Conservation (phyloP, 345 rosid species). For the Hypericum androsaemum region DNA sequence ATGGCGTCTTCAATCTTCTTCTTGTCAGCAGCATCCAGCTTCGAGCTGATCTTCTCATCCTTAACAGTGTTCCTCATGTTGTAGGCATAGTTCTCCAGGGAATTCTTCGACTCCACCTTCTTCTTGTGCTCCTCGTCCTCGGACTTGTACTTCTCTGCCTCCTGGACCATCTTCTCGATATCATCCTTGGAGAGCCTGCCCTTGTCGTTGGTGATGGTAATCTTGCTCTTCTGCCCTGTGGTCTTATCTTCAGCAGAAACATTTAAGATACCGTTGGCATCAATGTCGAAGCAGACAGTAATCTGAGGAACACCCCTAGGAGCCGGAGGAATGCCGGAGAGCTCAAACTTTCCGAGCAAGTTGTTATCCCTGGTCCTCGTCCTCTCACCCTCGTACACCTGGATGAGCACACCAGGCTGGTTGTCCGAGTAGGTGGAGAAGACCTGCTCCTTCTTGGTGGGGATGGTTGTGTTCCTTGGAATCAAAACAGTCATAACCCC, state of each 20-base stretch:
- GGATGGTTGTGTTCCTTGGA: slow-evolving; percentile 4
- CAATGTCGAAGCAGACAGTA: slow-evolving; percentile 4
- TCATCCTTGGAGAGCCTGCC: background rate
- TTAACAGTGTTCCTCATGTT: slow-evolving; percentile 6
- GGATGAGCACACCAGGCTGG: slow-evolving; percentile 3
- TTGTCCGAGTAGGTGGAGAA: slow-evolving; percentile 6
- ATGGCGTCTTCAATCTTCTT: slow-evolving; percentile 3
- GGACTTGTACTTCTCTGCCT: slow-evolving; percentile 4
- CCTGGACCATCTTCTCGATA: slow-evolving; percentile 5
- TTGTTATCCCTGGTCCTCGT: background rate
- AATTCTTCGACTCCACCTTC: slow-evolving; percentile 1
- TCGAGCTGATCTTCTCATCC: slow-evolving; percentile 1
- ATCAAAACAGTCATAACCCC: slow-evolving; percentile 7
- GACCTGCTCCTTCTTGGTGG: slow-evolving; percentile 6
- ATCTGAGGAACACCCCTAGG: slow-evolving; percentile 3
- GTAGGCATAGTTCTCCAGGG: slow-evolving; percentile 1
- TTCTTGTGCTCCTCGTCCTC: slow-evolving; percentile 7
- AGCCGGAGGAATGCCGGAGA: slow-evolving; percentile 3
- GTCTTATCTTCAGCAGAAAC: slow-evolving; percentile 3
- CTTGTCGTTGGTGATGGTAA: slow-evolving; percentile 4
- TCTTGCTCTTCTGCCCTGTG: slow-evolving; percentile 5
- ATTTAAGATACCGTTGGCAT: slow-evolving; percentile 4
- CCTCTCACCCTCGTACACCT: slow-evolving; percentile 3
- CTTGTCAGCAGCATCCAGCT: background rate
- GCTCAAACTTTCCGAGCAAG: slow-evolving; percentile 6